phyloP scores from a whole-genome alignment of 345 rosid species.

The Salix caprea region DNA sequence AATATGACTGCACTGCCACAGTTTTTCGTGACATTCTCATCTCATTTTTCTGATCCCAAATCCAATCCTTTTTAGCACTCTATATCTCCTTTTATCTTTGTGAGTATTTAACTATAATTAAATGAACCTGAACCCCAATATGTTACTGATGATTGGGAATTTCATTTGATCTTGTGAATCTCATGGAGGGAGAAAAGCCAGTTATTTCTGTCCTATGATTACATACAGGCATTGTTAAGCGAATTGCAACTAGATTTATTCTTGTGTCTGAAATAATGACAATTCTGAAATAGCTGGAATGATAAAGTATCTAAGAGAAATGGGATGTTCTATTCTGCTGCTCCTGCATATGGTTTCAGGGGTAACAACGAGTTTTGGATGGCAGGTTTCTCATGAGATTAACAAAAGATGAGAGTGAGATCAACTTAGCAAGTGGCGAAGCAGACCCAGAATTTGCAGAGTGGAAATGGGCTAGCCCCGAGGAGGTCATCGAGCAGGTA shows the following conservation, averaged over 20 bases:
- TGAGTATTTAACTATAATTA: not conserved
- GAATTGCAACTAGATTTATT: not conserved
- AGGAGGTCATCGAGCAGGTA: conserved; percentile 83
- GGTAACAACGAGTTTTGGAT: conserved; percentile 5
- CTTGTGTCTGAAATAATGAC: not conserved
- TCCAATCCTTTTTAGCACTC: not conserved
- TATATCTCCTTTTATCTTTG: not conserved
- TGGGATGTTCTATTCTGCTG: not conserved
- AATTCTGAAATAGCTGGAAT: not conserved
- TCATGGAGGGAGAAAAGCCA: not conserved
- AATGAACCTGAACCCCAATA: not conserved
- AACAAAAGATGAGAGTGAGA: conserved; percentile 67
- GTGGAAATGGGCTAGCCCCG: conserved; percentile 92
- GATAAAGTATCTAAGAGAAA: not conserved
- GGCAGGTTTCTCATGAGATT: conserved; percentile 84
- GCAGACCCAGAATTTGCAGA: conserved; percentile 86
- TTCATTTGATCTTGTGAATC: not conserved
- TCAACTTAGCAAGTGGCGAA: conserved; percentile 71
- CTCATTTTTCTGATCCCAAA: not conserved
- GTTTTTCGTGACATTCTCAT: not conserved
- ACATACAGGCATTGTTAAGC: not conserved
- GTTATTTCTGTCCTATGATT: not conserved
- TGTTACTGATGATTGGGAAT: not conserved
- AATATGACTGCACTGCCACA: not conserved
- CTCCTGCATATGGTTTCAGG: not conserved